Base-by-base conservation (phyloP, 306 rosid species). In the Lathyrus aphaca region DNA sequence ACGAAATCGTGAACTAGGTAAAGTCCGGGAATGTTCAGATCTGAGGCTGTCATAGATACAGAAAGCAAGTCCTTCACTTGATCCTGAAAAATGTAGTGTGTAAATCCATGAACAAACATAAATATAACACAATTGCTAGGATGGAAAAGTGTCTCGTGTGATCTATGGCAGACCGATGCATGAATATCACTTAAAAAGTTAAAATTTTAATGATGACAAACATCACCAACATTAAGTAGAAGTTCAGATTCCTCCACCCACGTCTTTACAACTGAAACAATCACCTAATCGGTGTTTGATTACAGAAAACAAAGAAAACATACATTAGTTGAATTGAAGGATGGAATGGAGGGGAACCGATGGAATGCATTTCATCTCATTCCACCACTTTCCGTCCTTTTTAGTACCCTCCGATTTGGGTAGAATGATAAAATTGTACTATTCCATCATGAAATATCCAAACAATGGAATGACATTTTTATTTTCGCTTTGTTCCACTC, bases 1-100 rank as follows among this genome's bases (percentile, higher is more conserved):
- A 92, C 66, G 71, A 92, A 92, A 70, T 92, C 96, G 8, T 83
- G 93, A 74, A 88, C 72, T 30, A 92, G 82, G 87, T 77, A 86
- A 73, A 92, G 71, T 14, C 98, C 98, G 4, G 96, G 87, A 79
- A 92, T 86, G 74, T 79, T 79, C 75, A 92, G 49, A 69, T 92
- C 98, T 10, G 87, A 83, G 15, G 86, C 96, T 60, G 76, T 66
- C 70, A 85, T 58, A 66, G 91, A 88, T 10, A 88, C 96, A 15
- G 88, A 80, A 77, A 86, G 75, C 63, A 79, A 54, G 65, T 92
- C 86, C 79, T 66, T 74, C 25, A 66, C 76, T 67, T 51, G 65
- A 71, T 74, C 89, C 89, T 84, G 68, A 70, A 64, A 50, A 64
- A 17, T 32, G 4, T 10, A 6, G 64, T 13, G 60, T 16, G 51